These are phyloP conservation scores for Exobasidium rhododendri DNA, from an alignment of 1,284 basidiomycete genomes.

Conservation along the genomic window DNA sequence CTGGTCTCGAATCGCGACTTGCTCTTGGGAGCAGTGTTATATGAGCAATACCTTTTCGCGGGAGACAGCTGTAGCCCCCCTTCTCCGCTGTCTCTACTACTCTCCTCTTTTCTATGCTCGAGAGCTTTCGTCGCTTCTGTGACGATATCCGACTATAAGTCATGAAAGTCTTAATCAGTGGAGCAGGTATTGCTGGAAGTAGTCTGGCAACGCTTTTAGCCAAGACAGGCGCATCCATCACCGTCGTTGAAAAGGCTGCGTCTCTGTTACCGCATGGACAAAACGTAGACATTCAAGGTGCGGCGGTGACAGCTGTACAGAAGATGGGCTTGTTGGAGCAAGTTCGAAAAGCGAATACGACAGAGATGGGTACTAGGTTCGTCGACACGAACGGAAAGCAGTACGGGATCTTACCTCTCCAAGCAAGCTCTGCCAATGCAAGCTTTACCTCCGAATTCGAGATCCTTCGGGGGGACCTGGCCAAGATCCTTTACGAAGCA, in stretches of 20 bases:
- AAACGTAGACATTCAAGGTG: conserved; percentile 50
- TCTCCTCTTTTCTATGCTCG: no score
- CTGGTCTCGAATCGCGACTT: no score
- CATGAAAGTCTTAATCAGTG: conserved; percentile 52
- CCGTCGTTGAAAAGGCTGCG: conserved; percentile 52
- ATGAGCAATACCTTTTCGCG: no score
- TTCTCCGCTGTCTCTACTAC: no score
- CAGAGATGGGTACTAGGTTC: conserved; percentile 48
- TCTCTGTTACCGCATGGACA: conserved; percentile 49
- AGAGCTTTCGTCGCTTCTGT: no score
- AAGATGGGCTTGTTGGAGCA: conserved; percentile 48
- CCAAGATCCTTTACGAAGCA: conserved; percentile 23
- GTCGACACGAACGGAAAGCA: conserved; percentile 29
- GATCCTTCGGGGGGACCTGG: conserved; percentile 34
- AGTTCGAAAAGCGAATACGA: conserved; percentile 38
- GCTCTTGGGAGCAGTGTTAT: no score
- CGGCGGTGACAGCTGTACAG: conserved; percentile 42
- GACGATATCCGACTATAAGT: no score
- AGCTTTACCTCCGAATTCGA: conserved; percentile 34
- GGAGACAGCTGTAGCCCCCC: no score
- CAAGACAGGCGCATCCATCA: conserved; percentile 36
- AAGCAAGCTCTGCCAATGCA: conserved; percentile 16
- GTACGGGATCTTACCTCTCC: neutral
- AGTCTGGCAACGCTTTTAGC: conserved; percentile 48
- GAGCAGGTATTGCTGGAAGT: conserved; percentile 55